These are phyloP conservation scores for Phytophthora ohioensis DNA, from an alignment of 352 stramenopile species.

Conservation along the genomic window DNA sequence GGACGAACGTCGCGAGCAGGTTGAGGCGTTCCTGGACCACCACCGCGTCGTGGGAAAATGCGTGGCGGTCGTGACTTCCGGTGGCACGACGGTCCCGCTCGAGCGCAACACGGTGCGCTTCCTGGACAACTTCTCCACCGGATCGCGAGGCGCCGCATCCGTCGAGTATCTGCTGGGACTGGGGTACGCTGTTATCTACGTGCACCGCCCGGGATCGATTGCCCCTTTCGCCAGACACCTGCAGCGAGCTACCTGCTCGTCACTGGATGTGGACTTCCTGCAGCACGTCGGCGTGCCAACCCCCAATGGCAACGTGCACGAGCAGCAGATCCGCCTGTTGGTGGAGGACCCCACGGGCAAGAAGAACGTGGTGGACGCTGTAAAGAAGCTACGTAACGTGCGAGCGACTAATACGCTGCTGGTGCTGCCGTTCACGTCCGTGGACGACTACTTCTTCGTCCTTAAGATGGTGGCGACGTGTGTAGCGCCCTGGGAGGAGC, in stretches of 20 bases:
- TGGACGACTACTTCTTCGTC: conserved; percentile 97
- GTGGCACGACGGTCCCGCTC: conserved; percentile 95
- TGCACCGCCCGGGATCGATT: conserved; percentile 91
- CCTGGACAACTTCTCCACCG: conserved; percentile 98
- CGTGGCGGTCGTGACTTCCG: conserved; percentile 95
- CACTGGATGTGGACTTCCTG: conserved; percentile 79
- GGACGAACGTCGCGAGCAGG: conserved; percentile 44
- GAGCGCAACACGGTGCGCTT: conserved; percentile 96
- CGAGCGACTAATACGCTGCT: conserved; percentile 69
- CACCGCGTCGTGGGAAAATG: conserved; percentile 75
- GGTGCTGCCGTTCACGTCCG: conserved; percentile 93
- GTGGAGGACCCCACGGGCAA: conserved; percentile 50
- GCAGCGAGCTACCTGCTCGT: conserved; percentile 56
- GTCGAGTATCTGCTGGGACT: conserved; percentile 92
- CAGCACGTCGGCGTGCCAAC: conserved; percentile 53
- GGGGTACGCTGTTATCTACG: conserved; percentile 97
- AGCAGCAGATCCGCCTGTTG: conserved; percentile 49
- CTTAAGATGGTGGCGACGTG: conserved; percentile 85
- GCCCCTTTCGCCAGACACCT: conserved; percentile 87
- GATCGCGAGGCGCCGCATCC: conserved; percentile 87
- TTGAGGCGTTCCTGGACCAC: conserved; percentile 71
- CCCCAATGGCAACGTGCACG: conserved; percentile 12
- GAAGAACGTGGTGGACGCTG: conserved; percentile 55
- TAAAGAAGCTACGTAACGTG: conserved; percentile 58
- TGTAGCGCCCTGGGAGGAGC: conserved; percentile 68